Evolutionary conservation across 768 basidiomycete genomes (phyloP), one percentile per base, ranked within the genome.

Genomic region (Pulveroboletus sp.): DNA sequence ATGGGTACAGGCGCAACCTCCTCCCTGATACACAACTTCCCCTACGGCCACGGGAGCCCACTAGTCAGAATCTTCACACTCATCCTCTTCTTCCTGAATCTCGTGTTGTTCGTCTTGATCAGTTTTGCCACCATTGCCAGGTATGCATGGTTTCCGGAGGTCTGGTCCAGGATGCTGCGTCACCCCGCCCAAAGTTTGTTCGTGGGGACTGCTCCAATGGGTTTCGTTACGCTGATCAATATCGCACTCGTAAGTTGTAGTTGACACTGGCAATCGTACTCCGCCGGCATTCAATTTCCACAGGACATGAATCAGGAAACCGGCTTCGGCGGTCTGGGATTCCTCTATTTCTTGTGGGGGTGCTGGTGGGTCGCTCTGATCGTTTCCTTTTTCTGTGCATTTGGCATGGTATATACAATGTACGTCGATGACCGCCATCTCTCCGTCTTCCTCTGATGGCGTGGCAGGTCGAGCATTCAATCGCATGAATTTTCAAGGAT

Each of bases 331-430:
- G 69, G 71, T 8, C 52, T n/a, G 0, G 46, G 51, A 9, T 69
- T 77, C 35, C 64, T 77, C 30, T 74, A 68, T 47, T 62, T 69
- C 30, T 50, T 77, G 27, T 76, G 78, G 71, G 77, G 64, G 17
- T 66, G 76, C 39, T 81, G 79, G 79, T 81, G 77, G 78, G 36
- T 77, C 21, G 75, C 76, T 54, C 68, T 68, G 0, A 42, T 62
- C 0, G 50, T 74, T 18, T 74, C 79, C 7, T 68, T 76, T 37
- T 6, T 69, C 7, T 64, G 74, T 47, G 76, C 73, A 38, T 71
- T 81, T 37, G 79, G 77, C 15, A 72, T 79, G 71, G 49, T 80
- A 6, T 72, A 78, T 57, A 62, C 68, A 4, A 80, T 80, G 79
- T 78, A 46, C 36, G 57, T 43, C 18, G 17, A 21, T 3, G 2